A percentile compares a stretch with the other conserved stretches of the same genome.
Evolutionary conservation across 2,329 filamentous ascomycete species (phyloP).

Genomic region (Aspergillus brunneoviolaceus): DNA sequence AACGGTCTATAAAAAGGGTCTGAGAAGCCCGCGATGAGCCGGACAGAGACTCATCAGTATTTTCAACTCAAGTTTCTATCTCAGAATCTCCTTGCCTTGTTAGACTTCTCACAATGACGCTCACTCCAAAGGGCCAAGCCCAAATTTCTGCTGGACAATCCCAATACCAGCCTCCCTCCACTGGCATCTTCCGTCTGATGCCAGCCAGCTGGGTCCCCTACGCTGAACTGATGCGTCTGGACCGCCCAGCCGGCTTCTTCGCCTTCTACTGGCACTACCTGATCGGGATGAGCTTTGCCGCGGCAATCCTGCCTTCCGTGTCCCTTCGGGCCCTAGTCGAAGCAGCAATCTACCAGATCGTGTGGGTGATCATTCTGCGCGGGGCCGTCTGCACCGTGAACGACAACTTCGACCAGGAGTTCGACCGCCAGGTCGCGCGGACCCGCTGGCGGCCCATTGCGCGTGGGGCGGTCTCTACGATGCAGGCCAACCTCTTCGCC

Average conservation of each 20-base stretch:
- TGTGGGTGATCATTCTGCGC: conserved; percentile 79
- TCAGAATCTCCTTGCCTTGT: too few species aligned
- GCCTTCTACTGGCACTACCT: conserved; percentile 85
- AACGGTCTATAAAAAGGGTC: too few species aligned
- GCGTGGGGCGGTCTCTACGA: conserved; percentile 70
- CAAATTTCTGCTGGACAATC: background rate
- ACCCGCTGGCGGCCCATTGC: conserved; percentile 79
- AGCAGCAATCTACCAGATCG: conserved; percentile 60
- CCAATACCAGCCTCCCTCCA: background rate
- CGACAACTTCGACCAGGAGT: conserved; percentile 84
- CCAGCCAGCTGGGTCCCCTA: conserved; percentile 13
- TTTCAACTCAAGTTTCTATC: too few species aligned
- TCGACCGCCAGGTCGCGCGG: conserved; percentile 75
- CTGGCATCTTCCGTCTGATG: background rate
- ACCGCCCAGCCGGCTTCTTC: conserved; percentile 78
- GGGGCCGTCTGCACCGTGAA: conserved; percentile 87
- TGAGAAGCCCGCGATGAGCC: too few species aligned
- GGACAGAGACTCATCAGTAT: too few species aligned
- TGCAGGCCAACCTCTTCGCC: conserved; percentile 63
- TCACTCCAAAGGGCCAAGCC: too few species aligned
- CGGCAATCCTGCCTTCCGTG: conserved; percentile 54
- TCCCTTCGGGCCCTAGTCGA: conserved; percentile 56
- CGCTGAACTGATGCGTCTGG: conserved; percentile 59
- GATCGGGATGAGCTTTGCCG: conserved; percentile 79
- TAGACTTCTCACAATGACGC: too few species aligned